A percentile compares a stretch with the other conserved stretches of the same genome.
Evolutionary conservation across 139 green algal genomes (phyloP).

Genomic region (Tetradesmus lagerheimii): DNA sequence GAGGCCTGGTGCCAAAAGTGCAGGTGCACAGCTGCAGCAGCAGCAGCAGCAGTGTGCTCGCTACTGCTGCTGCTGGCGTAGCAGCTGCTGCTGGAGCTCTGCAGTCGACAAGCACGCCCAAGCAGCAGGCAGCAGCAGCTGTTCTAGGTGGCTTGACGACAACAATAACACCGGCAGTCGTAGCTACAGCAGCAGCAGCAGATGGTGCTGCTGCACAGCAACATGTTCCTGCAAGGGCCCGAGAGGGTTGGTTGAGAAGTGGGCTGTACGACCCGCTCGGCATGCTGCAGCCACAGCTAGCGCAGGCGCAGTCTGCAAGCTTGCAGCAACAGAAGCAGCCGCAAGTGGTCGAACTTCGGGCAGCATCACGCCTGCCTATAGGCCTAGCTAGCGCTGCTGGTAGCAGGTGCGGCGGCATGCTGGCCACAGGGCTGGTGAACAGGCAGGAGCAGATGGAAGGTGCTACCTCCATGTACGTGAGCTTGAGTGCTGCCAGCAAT

Average conservation of each 20-base stretch:
- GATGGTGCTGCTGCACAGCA: not conserved
- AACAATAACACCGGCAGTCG: no score
- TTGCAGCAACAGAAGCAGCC: not conserved
- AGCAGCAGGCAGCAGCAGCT: not conserved
- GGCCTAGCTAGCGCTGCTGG: not conserved
- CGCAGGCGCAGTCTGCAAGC: not conserved
- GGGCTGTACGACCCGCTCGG: conserved; percentile 18
- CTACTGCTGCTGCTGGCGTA: not conserved
- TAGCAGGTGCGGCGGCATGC: not conserved
- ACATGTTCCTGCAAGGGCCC: not conserved
- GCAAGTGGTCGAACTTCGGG: not conserved
- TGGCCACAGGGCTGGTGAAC: no score
- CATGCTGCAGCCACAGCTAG: not conserved
- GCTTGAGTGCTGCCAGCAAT: conserved; percentile 3
- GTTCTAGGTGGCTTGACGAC: no score
- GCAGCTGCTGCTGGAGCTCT: not conserved
- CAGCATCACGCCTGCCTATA: not conserved
- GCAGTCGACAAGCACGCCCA: not conserved
- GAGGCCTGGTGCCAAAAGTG: not conserved
- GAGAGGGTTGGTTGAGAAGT: not conserved
- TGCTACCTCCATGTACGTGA: not conserved
- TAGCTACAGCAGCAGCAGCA: not conserved
- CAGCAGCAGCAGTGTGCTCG: not conserved
- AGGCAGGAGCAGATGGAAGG: not conserved
- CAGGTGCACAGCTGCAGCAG: not conserved